phyloP scores from a whole-genome alignment of 2,329 filamentous ascomycete genomes.

The Phialophora expanda region DNA sequence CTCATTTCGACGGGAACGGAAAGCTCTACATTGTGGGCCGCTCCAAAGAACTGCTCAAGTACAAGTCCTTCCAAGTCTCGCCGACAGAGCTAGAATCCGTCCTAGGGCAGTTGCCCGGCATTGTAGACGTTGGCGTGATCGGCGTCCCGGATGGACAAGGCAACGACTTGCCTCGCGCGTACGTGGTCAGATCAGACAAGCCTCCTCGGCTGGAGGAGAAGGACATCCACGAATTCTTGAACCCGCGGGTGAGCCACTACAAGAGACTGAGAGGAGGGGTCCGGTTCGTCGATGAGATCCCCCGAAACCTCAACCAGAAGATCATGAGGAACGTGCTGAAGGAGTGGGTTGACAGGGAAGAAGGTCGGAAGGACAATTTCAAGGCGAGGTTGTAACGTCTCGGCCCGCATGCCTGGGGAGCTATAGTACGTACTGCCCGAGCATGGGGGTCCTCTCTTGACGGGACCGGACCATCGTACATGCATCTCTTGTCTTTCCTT shows the following conservation, averaged over 20 bases:
- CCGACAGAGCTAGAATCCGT: constrained; percentile 55
- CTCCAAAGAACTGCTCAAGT: constrained; percentile 55
- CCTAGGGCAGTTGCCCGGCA: constrained; percentile 48
- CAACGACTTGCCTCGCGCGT: constrained; percentile 51
- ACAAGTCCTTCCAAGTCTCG: constrained; percentile 53
- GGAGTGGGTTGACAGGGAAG: constrained; percentile 28
- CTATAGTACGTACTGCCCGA: no score
- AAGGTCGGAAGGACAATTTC: neutral
- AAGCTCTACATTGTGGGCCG: constrained; percentile 51
- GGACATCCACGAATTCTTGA: constrained; percentile 44
- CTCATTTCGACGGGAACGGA: constrained; percentile 43
- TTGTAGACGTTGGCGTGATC: constrained; percentile 55
- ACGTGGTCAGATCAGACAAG: constrained; percentile 48
- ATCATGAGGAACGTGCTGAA: constrained; percentile 47
- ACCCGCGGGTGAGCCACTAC: constrained; percentile 51
- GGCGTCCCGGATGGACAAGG: constrained; percentile 45
- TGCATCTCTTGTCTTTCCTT: no score
- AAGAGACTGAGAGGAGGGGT: constrained; percentile 56
- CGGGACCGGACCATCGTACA: no score
- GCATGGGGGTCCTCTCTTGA: no score
- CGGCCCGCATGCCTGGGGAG: neutral
- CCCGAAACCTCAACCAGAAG: constrained; percentile 57
- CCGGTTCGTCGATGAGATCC: constrained; percentile 56
- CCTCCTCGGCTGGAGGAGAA: constrained; percentile 43
- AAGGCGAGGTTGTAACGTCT: constrained; percentile 21